A percentile compares a stretch with the other conserved stretches of the same genome.
phyloP scores from a whole-genome alignment of 2,329 filamentous ascomycete species.

The Nemania sp. region DNA sequence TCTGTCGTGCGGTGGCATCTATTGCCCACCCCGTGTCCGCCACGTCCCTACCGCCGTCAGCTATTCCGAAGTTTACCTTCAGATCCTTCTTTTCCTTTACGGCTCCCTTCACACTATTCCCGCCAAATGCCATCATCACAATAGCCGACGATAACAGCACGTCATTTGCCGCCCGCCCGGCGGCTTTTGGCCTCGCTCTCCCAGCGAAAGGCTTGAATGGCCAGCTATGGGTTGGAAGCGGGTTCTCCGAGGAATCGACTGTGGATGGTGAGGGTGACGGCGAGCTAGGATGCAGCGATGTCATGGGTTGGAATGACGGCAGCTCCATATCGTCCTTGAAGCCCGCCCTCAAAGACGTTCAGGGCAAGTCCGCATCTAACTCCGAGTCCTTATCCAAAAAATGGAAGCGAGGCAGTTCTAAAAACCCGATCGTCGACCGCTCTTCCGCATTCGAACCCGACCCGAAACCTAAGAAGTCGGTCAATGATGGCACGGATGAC shows the following conservation, averaged over 20 bases:
- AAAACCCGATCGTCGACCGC: conserved; percentile 40
- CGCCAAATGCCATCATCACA: conserved; percentile 92
- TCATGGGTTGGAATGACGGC: conserved; percentile 81
- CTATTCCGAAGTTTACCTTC: conserved; percentile 50
- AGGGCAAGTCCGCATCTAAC: conserved; percentile 39
- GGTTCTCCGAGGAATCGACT: conserved; percentile 80
- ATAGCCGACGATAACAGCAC: conserved; percentile 98
- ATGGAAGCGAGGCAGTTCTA: conserved; percentile 44
- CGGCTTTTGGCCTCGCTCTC: conserved; percentile 85
- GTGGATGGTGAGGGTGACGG: conserved; percentile 70
- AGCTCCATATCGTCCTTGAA: conserved; percentile 52
- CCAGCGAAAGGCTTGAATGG: conserved; percentile 79
- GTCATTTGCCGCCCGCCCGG: conserved; percentile 90
- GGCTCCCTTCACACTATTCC: conserved; percentile 84
- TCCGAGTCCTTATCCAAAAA: conserved; percentile 40
- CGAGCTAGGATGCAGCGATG: conserved; percentile 93
- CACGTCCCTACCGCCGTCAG: conserved; percentile 32
- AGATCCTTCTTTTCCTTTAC: conserved; percentile 71
- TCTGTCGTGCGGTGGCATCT: conserved; percentile 58
- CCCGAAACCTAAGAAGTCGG: conserved; percentile 39
- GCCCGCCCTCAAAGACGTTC: conserved; percentile 44
- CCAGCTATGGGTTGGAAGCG: conserved; percentile 90
- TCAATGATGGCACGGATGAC: conserved; percentile 82
- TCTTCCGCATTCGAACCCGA: conserved; percentile 33
- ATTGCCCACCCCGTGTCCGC: conserved; percentile 38